Evolutionary conservation across 495 filamentous ascomycete genomes (phyloP), one percentile per base, ranked within the genome.

Genomic region (Saxophila tyrrhenica): DNA sequence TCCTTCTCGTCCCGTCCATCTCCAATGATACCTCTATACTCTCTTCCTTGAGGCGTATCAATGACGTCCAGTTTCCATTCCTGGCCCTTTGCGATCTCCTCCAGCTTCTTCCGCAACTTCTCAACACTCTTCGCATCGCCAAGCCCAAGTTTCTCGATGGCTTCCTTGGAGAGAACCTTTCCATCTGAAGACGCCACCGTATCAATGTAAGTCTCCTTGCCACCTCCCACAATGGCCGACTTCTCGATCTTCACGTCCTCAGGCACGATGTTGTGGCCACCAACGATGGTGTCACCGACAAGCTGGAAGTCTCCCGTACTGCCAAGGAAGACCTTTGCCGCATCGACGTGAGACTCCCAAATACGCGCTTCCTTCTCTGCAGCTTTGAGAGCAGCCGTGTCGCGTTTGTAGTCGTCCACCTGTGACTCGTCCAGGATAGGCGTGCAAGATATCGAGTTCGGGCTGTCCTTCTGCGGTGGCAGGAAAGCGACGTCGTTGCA

Each of bases 401-500:
- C 51, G 24, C 51, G 54, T 32, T 61, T 66, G 25, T 78, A 75
- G 10, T 72, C 73, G 3, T 70, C 65, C 38, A 80, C 69, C 29
- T 85, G 77, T 10, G 73, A 70, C 0, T 83, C 76, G 3, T 70
- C 67, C 19, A 94, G 69, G 45, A 95, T 80, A 50, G 82, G 78
- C 8, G 78, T 77, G 63, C 92, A 98, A 54, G 79, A 78, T 32
- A 98, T 88, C 1, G 78, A 64, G 64, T 95, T 80, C 5, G 88
- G 82, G 50, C 82, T 81, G 55, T 84, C 85, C 50, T 87, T 81
- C 54, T 89, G 84, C 1, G 89, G 87, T 9, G 91, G 89, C 39
- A 87, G 74, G 69, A 98, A 98, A 5, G 91, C 90, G 21, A 89
- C 81, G 58, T 98, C 92, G 64, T 86, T 83, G 68, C 92, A 98